Evolutionary conservation across 1,139 yeast species (phyloP).

Genomic region (Debaryomyces udenii): DNA sequence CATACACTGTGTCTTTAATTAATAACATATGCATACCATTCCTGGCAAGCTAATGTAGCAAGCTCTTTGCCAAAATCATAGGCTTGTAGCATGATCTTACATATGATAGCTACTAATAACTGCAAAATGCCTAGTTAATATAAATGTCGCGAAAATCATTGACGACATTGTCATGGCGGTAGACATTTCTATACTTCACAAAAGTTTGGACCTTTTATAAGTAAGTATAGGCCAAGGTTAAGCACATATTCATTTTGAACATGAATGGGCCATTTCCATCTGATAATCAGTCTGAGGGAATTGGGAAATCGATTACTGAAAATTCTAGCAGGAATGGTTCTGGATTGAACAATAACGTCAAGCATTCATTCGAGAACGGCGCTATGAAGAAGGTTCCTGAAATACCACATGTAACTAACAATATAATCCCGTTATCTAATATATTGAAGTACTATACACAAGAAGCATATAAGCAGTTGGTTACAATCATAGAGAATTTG

Average conservation of each 20-base stretch:
- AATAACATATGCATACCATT: too few species aligned
- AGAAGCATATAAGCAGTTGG: slow-evolving; percentile 66
- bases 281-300: neutral
- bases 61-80: too few species aligned
- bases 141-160: slow-evolving; percentile 6
- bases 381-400: slow-evolving; percentile 31
- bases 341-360: slow-evolving; percentile 4
- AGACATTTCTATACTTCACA: too few species aligned
- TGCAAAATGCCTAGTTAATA: slow-evolving; percentile 1
- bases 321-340: slow-evolving; percentile 1
- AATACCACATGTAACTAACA: slow-evolving; percentile 76
- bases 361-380: slow-evolving; percentile 7
- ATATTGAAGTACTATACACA: slow-evolving; percentile 63
- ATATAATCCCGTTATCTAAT: slow-evolving; percentile 64
- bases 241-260: slow-evolving; percentile 3
- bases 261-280: slow-evolving; percentile 10
- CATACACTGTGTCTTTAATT: too few species aligned
- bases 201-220: too few species aligned
- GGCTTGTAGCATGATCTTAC: slow-evolving; percentile 1
- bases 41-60: too few species aligned
- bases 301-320: slow-evolving; percentile 6
- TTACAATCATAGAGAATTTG: slow-evolving; percentile 62
- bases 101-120: slow-evolving; percentile 2
- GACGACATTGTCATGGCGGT: slow-evolving; percentile 6
- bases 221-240: neutral